Percentiles rank a stretch among this genome's conserved stretches.
These are phyloP conservation scores for Xylaria cubensis DNA, from an alignment of 495 filamentous ascomycete species.

Conservation along the genomic window DNA sequence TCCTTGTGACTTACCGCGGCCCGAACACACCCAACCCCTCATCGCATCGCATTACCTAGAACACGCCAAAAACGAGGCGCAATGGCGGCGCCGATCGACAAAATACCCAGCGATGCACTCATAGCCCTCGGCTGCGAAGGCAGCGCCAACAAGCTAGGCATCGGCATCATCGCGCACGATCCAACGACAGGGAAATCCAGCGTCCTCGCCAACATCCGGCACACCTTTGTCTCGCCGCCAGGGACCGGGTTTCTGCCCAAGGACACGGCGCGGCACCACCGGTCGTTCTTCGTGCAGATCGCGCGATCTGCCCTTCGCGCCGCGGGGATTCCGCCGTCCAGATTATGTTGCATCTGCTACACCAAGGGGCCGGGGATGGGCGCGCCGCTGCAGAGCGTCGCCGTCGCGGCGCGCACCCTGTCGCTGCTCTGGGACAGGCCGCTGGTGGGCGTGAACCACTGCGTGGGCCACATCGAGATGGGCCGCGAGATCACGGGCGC, in stretches of 20 bases:
- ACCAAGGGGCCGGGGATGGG: conserved; percentile 97
- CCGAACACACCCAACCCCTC: neutral
- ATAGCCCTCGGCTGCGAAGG: conserved; percentile 95
- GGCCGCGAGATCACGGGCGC: conserved; percentile 91
- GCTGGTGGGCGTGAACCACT: conserved; percentile 94
- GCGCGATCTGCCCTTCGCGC: conserved; percentile 77
- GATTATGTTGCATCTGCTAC: conserved; percentile 93
- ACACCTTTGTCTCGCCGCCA: conserved; percentile 91
- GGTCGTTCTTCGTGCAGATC: conserved; percentile 79
- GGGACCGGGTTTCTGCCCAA: conserved; percentile 96
- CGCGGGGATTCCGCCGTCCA: conserved; percentile 61
- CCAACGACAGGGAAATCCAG: conserved; percentile 62
- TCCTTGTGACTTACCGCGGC: neutral
- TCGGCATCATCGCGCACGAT: conserved; percentile 89
- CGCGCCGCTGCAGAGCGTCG: conserved; percentile 88
- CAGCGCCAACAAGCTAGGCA: conserved; percentile 95
- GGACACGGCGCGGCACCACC: conserved; percentile 92
- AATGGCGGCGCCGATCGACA: conserved; percentile 13
- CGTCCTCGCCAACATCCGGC: conserved; percentile 91
- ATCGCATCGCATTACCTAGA: neutral
- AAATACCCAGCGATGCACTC: conserved; percentile 37
- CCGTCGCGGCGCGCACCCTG: conserved; percentile 82
- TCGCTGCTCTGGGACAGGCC: conserved; percentile 85
- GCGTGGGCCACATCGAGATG: conserved; percentile 99
- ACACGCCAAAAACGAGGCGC: neutral